Evolutionary conservation across 768 basidiomycete species (phyloP), one percentile per base, ranked within the genome.

Genomic region (Xerocomellus dryophilus): DNA sequence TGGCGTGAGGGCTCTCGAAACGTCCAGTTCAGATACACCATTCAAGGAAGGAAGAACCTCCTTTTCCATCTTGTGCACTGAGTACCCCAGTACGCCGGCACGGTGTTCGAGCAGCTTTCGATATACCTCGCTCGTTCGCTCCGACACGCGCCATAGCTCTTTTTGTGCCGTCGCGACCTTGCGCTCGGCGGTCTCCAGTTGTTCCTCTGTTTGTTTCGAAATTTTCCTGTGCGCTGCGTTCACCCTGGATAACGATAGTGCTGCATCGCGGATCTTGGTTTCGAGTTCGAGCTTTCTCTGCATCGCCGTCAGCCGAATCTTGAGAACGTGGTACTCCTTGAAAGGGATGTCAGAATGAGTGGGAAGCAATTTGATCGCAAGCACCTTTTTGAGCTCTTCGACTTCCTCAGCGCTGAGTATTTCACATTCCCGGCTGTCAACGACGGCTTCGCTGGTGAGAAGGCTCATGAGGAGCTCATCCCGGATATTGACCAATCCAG

Each of bases 381-480:
- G 35, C 56, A 85, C 86, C 76, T 84, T 83, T 71, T 86, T 89
- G 59, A 85, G 74, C 31, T 81, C 81, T 53, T 88, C 85, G 15
- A 87, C 81, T 61, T 86, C 82, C 43, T 89, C 86, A 56, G 85
- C 80, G 50, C 79, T 81, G 41, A 95, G 76, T 20, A 97, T 85
- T 49, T 86, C 83, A 65, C 82, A 90, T 42, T 83, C 83, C 29
- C 88, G 84, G 63, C 90, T 90, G 63, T 98, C 93, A n/a, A 98
- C 85, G 39, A 91, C 83, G 5, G 96, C 96, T 71, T 98, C 93
- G 50, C 93, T 93, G 39, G 94, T 90, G 59, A 98, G 75, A 38
- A 99, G 79, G 67, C 89, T 90, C 67, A 97, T 80, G 58, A 98
- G 78, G 43, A 98, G 80, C 57, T 94, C 90, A 62, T 97, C 93